These are phyloP conservation scores for Suillus discolor DNA, from an alignment of 768 basidiomycete genomes.

Conservation along the genomic window DNA sequence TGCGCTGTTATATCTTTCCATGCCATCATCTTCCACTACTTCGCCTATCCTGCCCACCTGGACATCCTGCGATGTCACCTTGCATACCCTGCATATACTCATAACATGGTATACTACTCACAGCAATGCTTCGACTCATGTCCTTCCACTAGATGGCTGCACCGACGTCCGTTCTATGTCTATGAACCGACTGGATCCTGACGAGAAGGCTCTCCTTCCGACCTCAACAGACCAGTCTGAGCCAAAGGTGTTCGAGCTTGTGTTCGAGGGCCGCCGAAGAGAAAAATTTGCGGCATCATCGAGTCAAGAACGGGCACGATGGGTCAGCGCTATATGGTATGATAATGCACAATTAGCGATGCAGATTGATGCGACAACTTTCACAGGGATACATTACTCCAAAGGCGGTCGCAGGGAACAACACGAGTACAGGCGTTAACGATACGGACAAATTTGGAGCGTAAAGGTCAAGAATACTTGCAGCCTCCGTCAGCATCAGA, in stretches of 20 bases:
- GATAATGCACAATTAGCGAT: slow-evolving; percentile 13
- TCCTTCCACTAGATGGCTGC: slow-evolving; percentile 54
- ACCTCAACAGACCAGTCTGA: slow-evolving; percentile 38
- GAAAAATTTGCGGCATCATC: slow-evolving; percentile 67
- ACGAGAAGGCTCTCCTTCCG: slow-evolving; percentile 49
- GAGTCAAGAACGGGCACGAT: slow-evolving; percentile 64
- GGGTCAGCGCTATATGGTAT: slow-evolving; percentile 79
- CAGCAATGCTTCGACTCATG: slow-evolving; percentile 43
- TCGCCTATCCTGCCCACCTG: slow-evolving; percentile 44
- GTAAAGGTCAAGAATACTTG: slow-evolving; percentile 7
- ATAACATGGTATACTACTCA: slow-evolving; percentile 48
- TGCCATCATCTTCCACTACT: slow-evolving; percentile 20
- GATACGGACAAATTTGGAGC: slow-evolving; percentile 22
- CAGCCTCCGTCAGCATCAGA: slow-evolving; percentile 18
- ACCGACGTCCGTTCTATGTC: slow-evolving; percentile 65
- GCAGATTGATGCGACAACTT: slow-evolving; percentile 3
- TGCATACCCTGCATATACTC: slow-evolving; percentile 45
- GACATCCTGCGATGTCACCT: slow-evolving; percentile 46
- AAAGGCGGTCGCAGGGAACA: neutral
- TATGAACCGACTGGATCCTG: slow-evolving; percentile 40
- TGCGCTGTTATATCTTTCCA: slow-evolving; percentile 52
- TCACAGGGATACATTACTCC: slow-evolving; percentile 60
- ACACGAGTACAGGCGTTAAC: slow-evolving; percentile 10
- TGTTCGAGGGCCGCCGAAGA: slow-evolving; percentile 51
- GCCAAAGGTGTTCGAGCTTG: slow-evolving; percentile 63